Evolutionary conservation across 768 basidiomycete species (phyloP).

Genomic region (Xanthoconium purpureum): DNA sequence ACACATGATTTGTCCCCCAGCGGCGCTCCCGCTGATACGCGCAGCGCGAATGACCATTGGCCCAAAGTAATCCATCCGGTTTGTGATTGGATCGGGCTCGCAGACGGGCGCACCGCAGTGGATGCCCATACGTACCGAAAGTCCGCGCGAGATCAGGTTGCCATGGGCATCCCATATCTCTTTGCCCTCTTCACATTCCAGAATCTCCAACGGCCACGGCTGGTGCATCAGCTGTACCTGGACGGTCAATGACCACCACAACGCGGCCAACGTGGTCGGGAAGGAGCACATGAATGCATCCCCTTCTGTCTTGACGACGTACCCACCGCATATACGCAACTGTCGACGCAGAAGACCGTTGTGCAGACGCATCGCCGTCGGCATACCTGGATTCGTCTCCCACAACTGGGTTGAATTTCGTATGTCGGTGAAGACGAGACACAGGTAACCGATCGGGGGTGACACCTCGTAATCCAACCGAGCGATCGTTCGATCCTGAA

Average conservation of each 20-base stretch:
- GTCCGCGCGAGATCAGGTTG: constrained; percentile 73
- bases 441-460: constrained; percentile 82
- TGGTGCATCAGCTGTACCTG: constrained; percentile 80
- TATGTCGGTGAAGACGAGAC: constrained; percentile 97
- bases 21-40: constrained; percentile 76
- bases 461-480: constrained; percentile 76
- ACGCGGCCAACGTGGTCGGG: constrained; percentile 78
- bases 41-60: constrained; percentile 94
- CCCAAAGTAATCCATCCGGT: constrained; percentile 98
- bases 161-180: constrained; percentile 67
- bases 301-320: constrained; percentile 99
- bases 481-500: constrained; percentile 54
- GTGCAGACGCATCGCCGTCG: constrained; percentile 87
- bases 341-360: constrained; percentile 83
- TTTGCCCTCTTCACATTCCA: constrained; percentile 90
- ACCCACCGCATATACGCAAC: constrained; percentile 88
- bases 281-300: constrained; percentile 99
- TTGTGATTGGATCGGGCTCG: constrained; percentile 86
- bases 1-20: constrained; percentile 92
- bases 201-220: constrained; percentile 89
- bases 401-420: constrained; percentile 94
- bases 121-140: constrained; percentile 96
- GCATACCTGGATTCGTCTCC: constrained; percentile 96
- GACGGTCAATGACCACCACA: constrained; percentile 88
- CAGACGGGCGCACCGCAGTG: constrained; percentile 90